Evolutionary conservation across 208 protist species (phyloP).

Genomic region (Balamuthia mandrillaris): DNA sequence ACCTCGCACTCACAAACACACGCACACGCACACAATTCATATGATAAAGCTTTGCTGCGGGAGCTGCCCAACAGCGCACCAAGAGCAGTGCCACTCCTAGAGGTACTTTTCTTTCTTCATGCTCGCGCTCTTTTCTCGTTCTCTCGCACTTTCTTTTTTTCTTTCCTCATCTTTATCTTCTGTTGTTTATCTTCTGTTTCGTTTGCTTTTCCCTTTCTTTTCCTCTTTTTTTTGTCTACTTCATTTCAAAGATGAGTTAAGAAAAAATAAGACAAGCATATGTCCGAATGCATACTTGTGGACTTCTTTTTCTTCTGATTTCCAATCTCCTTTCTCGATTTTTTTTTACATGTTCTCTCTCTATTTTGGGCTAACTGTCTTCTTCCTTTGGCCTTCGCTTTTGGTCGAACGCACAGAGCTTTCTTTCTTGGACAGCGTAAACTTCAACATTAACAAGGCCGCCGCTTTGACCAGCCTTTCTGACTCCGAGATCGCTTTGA

Average conservation of each 20-base stretch:
- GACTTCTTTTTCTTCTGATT: neutral
- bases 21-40: too few species aligned
- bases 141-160: neutral
- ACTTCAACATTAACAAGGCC: constrained; percentile 3
- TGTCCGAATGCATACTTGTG: neutral
- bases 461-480: neutral
- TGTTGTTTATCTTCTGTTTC: too few species aligned
- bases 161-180: neutral
- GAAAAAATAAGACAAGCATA: neutral
- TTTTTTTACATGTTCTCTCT: neutral
- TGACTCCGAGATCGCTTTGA: neutral
- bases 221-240: neutral
- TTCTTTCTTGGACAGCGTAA: constrained; percentile 2
- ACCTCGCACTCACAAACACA: too few species aligned
- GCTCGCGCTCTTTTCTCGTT: neutral
- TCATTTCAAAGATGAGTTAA: neutral
- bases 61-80: neutral
- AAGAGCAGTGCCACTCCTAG: neutral
- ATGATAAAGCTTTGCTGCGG: neutral
- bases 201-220: neutral
- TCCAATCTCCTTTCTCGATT: neutral
- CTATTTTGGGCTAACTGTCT: neutral
- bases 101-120: neutral
- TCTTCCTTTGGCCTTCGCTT: neutral
- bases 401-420: neutral